Evolutionary conservation across 2,329 filamentous ascomycete species (phyloP), one percentile per base, ranked within the genome.

Genomic region (Neofusicoccum sp.): DNA sequence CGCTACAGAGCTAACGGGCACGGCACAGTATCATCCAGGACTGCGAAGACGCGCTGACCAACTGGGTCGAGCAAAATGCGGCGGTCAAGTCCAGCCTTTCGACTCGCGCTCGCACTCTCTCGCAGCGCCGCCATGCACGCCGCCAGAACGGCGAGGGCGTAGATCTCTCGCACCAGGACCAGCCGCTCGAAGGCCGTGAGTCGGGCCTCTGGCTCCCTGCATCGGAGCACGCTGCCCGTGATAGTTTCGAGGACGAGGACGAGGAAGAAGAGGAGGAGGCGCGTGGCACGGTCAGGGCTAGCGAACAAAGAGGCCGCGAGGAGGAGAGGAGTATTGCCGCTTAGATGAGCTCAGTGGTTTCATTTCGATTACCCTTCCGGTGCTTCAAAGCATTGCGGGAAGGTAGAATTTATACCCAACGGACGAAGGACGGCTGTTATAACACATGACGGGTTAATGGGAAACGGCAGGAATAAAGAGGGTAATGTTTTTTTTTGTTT

Each of bases 21-120:
- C n/a, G 5, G 11, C 30, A 62, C 47, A 82, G 90, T 65, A 98
- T 99, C 78, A 98, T 99, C 71, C 95, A 99, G 80, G 95, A 99
- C 78, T 99, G 95, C 76, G 95, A 99, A 79, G 93, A 98, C 73
- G 86, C 95, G 1, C 87, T 99, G 63, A 97, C 92, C 75, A 97
- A 96, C 82, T 99, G 95, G 95, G 92, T 98, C 40, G 85, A 87
- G 61, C 88, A 91, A 70, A 95, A 96, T 72, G 93, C 95, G 5
- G 88, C 91, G 47, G 92, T 99, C 67, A 89, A 84, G 61, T 88
- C 93, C 65, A 93, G 91, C 75, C 86, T 99, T 51, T 96, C 91
- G 4, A 89, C 88, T 16, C 91, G 95, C 62, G 87, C 93, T 41
- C 91, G 93, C 67, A 96, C 89, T 14, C 84, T 98, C 36, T 96